Conservation (phyloP, 768 basidiomycete genomes). For the Mycena polygramma region DNA sequence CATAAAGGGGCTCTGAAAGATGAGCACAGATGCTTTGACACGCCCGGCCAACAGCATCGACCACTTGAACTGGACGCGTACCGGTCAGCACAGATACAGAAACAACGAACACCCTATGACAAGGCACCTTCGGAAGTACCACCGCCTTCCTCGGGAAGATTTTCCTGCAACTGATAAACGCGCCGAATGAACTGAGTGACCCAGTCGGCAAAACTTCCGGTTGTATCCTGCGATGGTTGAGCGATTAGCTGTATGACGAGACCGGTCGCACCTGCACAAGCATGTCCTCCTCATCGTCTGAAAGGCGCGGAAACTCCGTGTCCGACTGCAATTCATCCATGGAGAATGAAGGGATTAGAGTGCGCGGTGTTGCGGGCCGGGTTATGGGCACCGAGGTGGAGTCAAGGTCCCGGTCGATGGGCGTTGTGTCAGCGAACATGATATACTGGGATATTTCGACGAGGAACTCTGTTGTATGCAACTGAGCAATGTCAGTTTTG, state of each 20-base stretch:
- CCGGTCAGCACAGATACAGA: slow-evolving; percentile 13
- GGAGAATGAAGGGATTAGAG: slow-evolving; percentile 53
- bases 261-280: slow-evolving; percentile 61
- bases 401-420: slow-evolving; percentile 49
- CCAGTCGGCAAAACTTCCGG: slow-evolving; percentile 86
- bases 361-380: slow-evolving; percentile 42
- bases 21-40: slow-evolving; percentile 85
- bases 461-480: slow-evolving; percentile 83
- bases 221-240: slow-evolving; percentile 62
- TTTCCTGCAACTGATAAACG: slow-evolving; percentile 85
- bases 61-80: slow-evolving; percentile 67
- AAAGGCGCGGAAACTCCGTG: slow-evolving; percentile 55
- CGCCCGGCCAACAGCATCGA: slow-evolving; percentile 81
- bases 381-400: slow-evolving; percentile 40
- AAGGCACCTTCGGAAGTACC: slow-evolving; percentile 72
- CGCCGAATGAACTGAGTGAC: slow-evolving; percentile 83
- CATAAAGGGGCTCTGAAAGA: slow-evolving; percentile 79
- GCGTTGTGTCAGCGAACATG: slow-evolving; percentile 64
- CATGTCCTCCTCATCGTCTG: slow-evolving; percentile 77
- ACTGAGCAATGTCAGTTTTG: slow-evolving; percentile 52
- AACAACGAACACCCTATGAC: not conserved
- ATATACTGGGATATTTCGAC: slow-evolving; percentile 82
- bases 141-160: slow-evolving; percentile 87
- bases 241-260: not conserved
- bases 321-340: slow-evolving; percentile 55